phyloP scores from a whole-genome alignment of 257 asterid genomes.

The Euphrasia confusa region DNA sequence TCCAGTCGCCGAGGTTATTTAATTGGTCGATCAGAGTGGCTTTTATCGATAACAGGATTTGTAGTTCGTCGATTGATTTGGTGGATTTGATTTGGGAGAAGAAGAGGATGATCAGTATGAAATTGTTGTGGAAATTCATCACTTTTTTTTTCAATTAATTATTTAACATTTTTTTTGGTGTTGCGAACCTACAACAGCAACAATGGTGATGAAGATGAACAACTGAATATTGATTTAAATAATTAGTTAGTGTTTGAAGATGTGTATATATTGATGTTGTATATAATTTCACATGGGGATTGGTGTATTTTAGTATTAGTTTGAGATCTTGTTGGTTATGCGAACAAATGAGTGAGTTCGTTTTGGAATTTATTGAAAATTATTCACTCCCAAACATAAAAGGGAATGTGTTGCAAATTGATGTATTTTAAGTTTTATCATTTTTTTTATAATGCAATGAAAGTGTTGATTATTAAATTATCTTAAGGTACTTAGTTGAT shows the following conservation, averaged over 20 bases:
- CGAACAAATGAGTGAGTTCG: constrained; percentile 35
- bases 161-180: constrained; percentile 10
- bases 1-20: constrained; percentile 49
- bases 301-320: neutral
- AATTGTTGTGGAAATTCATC: constrained; percentile 31
- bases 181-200: neutral
- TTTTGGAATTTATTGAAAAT: constrained; percentile 40
- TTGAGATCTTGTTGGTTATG: constrained; percentile 69
- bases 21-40: constrained; percentile 48
- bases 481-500: no score
- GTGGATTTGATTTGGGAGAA: constrained; percentile 20
- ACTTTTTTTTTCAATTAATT: constrained; percentile 19
- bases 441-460: neutral
- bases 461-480: no score
- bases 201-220: constrained; percentile 19
- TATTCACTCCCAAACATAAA: constrained; percentile 43
- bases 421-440: constrained; percentile 10
- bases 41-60: constrained; percentile 45
- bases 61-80: constrained; percentile 30
- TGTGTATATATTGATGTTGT: no score
- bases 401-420: constrained; percentile 46
- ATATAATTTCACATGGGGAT: constrained; percentile 27
- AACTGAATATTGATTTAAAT: constrained; percentile 8
- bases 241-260: constrained; percentile 22
- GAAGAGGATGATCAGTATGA: constrained; percentile 25